Conservation (phyloP, 345 rosid species). For the Passiflora organensis region DNA sequence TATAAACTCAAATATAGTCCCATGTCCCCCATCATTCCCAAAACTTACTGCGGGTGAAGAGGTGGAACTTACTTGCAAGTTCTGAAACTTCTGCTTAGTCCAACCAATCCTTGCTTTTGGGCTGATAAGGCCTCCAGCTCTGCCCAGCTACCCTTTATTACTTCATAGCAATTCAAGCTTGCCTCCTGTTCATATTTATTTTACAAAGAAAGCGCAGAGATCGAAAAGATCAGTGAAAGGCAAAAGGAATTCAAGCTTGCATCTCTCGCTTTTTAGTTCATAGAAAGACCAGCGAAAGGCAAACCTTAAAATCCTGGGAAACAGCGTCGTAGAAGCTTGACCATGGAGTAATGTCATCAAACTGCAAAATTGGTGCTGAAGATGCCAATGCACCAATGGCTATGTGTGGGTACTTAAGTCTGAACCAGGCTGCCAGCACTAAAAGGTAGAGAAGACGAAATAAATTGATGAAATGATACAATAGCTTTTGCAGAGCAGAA, state of each 20-base stretch:
- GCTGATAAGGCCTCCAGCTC: slow-evolving; percentile 50
- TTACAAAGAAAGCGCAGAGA: slow-evolving; percentile 4
- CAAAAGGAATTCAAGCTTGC: too few relatives aligned
- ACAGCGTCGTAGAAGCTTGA: slow-evolving; percentile 74
- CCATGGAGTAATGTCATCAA: slow-evolving; percentile 60
- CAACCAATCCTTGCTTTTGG: slow-evolving; percentile 40
- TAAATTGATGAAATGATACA: slow-evolving; percentile 4
- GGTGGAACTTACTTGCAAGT: slow-evolving; percentile 50
- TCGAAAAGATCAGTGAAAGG: too few relatives aligned
- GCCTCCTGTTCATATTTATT: slow-evolving; percentile 38
- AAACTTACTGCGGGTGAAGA: too few relatives aligned
- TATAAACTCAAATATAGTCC: too few relatives aligned
- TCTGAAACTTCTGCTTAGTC: slow-evolving; percentile 58
- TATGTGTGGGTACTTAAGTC: slow-evolving; percentile 76
- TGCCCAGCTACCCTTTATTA: slow-evolving; percentile 66
- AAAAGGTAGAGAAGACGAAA: slow-evolving; percentile 15
- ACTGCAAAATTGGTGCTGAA: slow-evolving; percentile 71
- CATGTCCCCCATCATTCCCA: too few relatives aligned
- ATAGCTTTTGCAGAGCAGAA: too few relatives aligned
- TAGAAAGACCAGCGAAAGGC: too few relatives aligned
- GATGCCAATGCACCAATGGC: slow-evolving; percentile 81
- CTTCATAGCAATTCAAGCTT: slow-evolving; percentile 61
- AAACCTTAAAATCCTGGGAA: slow-evolving; percentile 67
- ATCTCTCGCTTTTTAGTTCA: too few relatives aligned
- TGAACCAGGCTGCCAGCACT: slow-evolving; percentile 91